A percentile compares a stretch with the other conserved stretches of the same genome.
These are phyloP conservation scores for Colletotrichum somersetense DNA, from an alignment of 2,329 filamentous ascomycete genomes.

Conservation along the genomic window DNA sequence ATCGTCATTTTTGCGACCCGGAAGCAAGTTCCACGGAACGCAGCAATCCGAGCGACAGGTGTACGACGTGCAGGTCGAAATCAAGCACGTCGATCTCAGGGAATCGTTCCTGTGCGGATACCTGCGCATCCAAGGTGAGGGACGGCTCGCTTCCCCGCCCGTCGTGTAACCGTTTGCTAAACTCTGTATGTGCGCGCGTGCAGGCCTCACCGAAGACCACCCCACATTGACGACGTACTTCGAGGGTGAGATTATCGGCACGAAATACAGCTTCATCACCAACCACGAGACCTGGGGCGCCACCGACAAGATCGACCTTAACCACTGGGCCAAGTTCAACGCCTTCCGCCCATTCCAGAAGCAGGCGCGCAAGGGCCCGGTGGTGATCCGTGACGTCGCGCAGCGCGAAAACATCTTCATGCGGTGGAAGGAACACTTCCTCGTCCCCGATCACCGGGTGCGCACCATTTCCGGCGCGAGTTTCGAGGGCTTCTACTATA, in stretches of 20 bases:
- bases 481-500: constrained; percentile 99
- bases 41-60: constrained; percentile 93
- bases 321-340: constrained; percentile 92
- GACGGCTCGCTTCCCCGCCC: constrained; percentile 35
- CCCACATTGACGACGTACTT: constrained; percentile 99
- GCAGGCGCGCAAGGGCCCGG: constrained; percentile 67
- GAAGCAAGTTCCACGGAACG: constrained; percentile 89
- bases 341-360: constrained; percentile 83
- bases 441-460: constrained; percentile 94
- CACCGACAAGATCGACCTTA: constrained; percentile 89
- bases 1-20: constrained; percentile 87
- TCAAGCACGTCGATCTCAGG: constrained; percentile 94
- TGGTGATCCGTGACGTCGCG: constrained; percentile 75
- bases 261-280: constrained; percentile 94
- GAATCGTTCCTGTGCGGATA: constrained; percentile 97
- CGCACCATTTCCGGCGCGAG: constrained; percentile 92
- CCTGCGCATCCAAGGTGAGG: constrained; percentile 89
- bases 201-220: constrained; percentile 94
- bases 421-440: constrained; percentile 99
- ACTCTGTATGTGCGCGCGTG: constrained; percentile 18
- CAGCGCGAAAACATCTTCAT: constrained; percentile 95
- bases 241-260: constrained; percentile 96
- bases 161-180: constrained; percentile 28
- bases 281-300: constrained; percentile 92
- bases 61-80: constrained; percentile 96